phyloP scores from a whole-genome alignment of 139 green algal species.

The Chlamydomonas eustigma region DNA sequence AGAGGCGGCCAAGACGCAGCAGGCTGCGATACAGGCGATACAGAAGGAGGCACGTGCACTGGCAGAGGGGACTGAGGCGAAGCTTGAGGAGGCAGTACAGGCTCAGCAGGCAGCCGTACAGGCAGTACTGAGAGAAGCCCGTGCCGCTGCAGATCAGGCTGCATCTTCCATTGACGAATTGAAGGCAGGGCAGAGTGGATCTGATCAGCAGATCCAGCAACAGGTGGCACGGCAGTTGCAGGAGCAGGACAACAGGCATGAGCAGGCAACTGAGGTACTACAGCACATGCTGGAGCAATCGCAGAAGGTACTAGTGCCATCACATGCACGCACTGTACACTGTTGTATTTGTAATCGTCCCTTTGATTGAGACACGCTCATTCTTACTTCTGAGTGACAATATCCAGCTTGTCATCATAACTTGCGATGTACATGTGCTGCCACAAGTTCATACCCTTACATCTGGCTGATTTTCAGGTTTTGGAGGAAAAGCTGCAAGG shows the following conservation, averaged over 20 bases:
- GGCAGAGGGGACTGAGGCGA: background rate
- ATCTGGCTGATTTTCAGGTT: too few species aligned
- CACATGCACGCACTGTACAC: too few species aligned
- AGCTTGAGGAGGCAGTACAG: background rate
- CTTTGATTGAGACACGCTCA: too few species aligned
- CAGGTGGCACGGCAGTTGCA: background rate
- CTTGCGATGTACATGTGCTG: too few species aligned
- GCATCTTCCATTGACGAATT: background rate
- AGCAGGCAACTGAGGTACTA: background rate
- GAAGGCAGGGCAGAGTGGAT: background rate
- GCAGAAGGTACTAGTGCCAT: background rate
- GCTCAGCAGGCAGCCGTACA: background rate
- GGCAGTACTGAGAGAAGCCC: background rate
- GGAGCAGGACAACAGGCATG: background rate
- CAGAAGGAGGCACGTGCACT: background rate
- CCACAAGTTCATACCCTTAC: too few species aligned
- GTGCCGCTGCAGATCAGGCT: background rate
- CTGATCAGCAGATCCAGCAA: background rate
- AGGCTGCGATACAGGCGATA: background rate
- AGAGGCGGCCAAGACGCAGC: background rate
- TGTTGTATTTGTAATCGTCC: too few species aligned
- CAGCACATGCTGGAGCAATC: background rate
- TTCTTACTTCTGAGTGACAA: too few species aligned
- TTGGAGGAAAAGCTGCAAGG: slow-evolving; percentile 1
- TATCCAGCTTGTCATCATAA: too few species aligned